Percentiles rank a stretch among this genome's conserved stretches.
Evolutionary conservation across 805 yeast species (phyloP).

Genomic region (Yarrowia sp.): DNA sequence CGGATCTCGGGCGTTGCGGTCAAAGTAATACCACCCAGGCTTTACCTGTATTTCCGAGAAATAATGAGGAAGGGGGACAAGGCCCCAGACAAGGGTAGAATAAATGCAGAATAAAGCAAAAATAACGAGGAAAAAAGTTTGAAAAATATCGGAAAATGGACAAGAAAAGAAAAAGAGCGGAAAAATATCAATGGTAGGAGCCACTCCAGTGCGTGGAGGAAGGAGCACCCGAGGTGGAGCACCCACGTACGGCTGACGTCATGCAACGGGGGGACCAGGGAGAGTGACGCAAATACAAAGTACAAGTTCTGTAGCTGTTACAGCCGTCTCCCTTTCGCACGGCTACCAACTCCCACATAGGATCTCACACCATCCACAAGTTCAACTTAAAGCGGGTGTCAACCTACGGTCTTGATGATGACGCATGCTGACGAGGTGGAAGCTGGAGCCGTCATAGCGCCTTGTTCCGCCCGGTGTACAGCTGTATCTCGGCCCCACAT

Average conservation of each 20-base stretch:
- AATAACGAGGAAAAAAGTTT: background rate
- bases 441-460: too few relatives aligned
- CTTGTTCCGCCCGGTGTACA: too few relatives aligned
- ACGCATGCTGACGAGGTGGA: background rate
- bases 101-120: too few relatives aligned
- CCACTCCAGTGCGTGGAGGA: background rate
- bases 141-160: background rate
- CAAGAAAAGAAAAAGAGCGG: background rate
- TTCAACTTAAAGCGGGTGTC: conserved; percentile 6
- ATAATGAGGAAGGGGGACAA: background rate
- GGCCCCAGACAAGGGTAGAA: background rate
- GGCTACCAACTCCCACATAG: too few relatives aligned
- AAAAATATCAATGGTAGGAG: background rate
- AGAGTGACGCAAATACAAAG: too few relatives aligned
- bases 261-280: too few relatives aligned
- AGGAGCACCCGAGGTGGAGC: background rate
- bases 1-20: background rate
- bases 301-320: too few relatives aligned
- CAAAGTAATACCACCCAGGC: background rate
- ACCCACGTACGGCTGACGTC: too few relatives aligned
- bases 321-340: too few relatives aligned
- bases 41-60: background rate
- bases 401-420: conserved; percentile 10
- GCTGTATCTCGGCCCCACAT: background rate
- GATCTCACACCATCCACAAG: too few relatives aligned